These are phyloP conservation scores for Xylona heveae DNA, from an alignment of 495 filamentous ascomycete species.

Conservation along the genomic window DNA sequence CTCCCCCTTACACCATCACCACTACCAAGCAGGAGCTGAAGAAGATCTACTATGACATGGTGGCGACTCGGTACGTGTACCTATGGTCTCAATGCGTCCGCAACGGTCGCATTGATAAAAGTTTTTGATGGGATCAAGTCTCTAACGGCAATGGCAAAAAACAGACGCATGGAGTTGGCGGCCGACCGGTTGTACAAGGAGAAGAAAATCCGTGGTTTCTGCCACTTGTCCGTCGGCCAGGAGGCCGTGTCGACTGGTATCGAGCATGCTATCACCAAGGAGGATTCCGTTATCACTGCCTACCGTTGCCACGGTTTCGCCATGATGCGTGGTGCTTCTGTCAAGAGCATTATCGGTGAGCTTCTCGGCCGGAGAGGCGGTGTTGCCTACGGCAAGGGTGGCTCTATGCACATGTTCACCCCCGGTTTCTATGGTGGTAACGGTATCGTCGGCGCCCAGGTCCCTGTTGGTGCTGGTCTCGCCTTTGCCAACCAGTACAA, in stretches of 20 bases:
- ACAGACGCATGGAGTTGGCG: slow-evolving; percentile 97
- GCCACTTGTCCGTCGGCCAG: slow-evolving; percentile 85
- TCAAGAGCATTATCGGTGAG: slow-evolving; percentile 91
- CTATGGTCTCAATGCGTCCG: no score
- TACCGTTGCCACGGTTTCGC: slow-evolving; percentile 99
- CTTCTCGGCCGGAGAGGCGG: slow-evolving; percentile 84
- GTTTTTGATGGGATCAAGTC: neutral
- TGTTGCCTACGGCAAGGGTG: slow-evolving; percentile 96
- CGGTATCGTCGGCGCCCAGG: slow-evolving; percentile 96
- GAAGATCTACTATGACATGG: slow-evolving; percentile 98
- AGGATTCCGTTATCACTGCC: slow-evolving; percentile 88
- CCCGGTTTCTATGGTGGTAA: slow-evolving; percentile 97
- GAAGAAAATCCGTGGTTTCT: slow-evolving; percentile 17
- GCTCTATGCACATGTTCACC: slow-evolving; percentile 99
- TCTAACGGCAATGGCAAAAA: neutral
- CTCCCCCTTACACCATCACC: slow-evolving; percentile 71
- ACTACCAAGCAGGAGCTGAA: slow-evolving; percentile 95
- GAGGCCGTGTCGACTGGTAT: slow-evolving; percentile 95
- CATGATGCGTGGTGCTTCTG: slow-evolving; percentile 80
- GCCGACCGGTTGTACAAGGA: slow-evolving; percentile 20
- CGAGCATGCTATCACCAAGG: slow-evolving; percentile 79
- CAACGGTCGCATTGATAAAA: slow-evolving; percentile 1
- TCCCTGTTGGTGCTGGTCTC: slow-evolving; percentile 89
- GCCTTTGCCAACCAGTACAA: slow-evolving; percentile 95
- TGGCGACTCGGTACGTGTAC: slow-evolving; percentile 66